Base-by-base conservation (phyloP, 495 filamentous ascomycete genomes). In the Trichocladium antarcticum region DNA sequence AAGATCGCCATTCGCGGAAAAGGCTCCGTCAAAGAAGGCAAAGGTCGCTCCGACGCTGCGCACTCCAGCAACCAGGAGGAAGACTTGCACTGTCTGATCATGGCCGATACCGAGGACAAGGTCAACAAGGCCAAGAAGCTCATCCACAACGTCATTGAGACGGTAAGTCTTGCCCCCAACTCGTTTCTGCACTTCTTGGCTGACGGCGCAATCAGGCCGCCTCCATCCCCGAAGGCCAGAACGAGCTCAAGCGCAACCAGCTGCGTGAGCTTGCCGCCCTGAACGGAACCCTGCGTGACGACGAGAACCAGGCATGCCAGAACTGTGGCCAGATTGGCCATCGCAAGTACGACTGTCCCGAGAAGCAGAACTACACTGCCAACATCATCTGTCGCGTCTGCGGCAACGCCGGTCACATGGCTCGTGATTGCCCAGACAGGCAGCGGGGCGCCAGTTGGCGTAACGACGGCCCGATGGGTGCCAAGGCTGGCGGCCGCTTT, bases 31-130 rank as follows among this genome's bases (percentile, higher is more conserved):
- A 98, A 98, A 73, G 92, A 98, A 77, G 92, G 92, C 74, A 98
- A 98, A 62, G 92, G 92, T 60, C 89, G 89, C 60, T 96, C 90
- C 74, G 92, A 98, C 62, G 89, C 92, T 52, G 92, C 92, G 71
- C 89, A 95, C 74, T 87, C 88, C 71, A 95, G 89, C 75, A 97
- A 98, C 75, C 92, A 96, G 78, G 92, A 98, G 73, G 92, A 98
- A 71, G 92, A 98, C 71, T 75, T 98, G 36, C 92, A 98, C 69
- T 98, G 92, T 65, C 72, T 98, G 66, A 95, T 98, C 71, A 98
- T 97, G 86, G 93, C 92, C 53, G 92, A 98, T 60, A 96, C 88
- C 34, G 92, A 98, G 68, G 87, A 95, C 51, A 98, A 97, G 72
- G 86, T 98, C 55, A 92, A 93, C 74, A 93, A 95, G 64, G 92